Percentiles rank a stretch among this genome's conserved stretches.
phyloP scores from a whole-genome alignment of 2,329 filamentous ascomycete genomes.

The Neoascochyta sp. region DNA sequence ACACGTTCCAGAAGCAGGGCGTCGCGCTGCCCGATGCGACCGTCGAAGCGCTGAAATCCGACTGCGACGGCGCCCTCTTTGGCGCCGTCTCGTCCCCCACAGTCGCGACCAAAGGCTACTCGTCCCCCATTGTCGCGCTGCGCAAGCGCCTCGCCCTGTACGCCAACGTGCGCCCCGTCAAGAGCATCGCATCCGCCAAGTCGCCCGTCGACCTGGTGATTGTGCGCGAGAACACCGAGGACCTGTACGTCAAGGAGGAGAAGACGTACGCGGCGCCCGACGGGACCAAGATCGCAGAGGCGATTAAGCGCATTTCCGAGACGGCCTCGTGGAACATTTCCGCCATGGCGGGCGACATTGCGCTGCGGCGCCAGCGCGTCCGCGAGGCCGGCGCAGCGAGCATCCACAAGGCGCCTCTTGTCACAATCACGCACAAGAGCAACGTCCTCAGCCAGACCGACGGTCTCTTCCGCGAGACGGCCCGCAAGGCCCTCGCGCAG shows the following conservation, averaged over 20 bases:
- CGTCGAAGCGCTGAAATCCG: conserved; percentile 78
- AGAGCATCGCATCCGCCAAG: conserved; percentile 64
- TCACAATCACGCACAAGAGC: conserved; percentile 97
- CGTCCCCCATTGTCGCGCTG: conserved; percentile 91
- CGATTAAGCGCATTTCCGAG: conserved; percentile 94
- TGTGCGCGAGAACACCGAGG: conserved; percentile 97
- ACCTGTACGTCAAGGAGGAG: conserved; percentile 97
- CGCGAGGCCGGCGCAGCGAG: conserved; percentile 56
- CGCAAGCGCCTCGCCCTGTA: conserved; percentile 94
- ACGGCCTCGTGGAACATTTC: conserved; percentile 82
- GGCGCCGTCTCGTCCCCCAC: conserved; percentile 90
- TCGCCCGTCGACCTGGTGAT: conserved; percentile 90
- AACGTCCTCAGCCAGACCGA: conserved; percentile 97
- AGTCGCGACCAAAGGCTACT: conserved; percentile 89
- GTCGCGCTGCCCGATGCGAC: conserved; percentile 86
- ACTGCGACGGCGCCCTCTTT: conserved; percentile 95
- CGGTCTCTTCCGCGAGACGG: conserved; percentile 83
- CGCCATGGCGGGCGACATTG: conserved; percentile 91
- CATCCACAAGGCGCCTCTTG: conserved; percentile 67
- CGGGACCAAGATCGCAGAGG: conserved; percentile 82
- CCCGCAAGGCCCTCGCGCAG: conserved; percentile 67
- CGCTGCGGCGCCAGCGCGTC: conserved; percentile 77
- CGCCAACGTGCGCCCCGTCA: conserved; percentile 95
- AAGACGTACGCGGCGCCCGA: conserved; percentile 71
- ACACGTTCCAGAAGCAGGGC: conserved; percentile 87